phyloP scores from a whole-genome alignment of 768 basidiomycete species.

The Amanita thiersii region DNA sequence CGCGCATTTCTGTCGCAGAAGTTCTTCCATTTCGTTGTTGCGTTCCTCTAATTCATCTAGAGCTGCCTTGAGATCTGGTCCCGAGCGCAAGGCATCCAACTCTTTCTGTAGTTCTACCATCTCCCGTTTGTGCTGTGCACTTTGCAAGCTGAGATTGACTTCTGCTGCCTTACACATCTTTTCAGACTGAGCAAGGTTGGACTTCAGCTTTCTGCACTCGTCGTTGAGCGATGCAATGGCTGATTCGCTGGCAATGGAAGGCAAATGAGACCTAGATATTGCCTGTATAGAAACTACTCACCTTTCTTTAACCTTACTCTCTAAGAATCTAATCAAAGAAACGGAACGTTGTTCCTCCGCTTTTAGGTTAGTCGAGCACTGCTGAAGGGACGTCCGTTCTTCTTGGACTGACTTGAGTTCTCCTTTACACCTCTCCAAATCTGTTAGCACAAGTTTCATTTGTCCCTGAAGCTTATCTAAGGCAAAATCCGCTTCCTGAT shows the following conservation, averaged over 20 bases:
- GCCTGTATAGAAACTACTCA: slow-evolving; percentile 13
- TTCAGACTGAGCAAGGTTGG: slow-evolving; percentile 43
- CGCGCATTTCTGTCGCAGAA: slow-evolving; percentile 56
- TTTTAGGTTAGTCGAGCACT: slow-evolving; percentile 47
- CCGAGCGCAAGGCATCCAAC: slow-evolving; percentile 40
- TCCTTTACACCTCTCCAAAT: slow-evolving; percentile 30
- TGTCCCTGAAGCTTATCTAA: slow-evolving; percentile 27
- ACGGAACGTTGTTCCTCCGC: slow-evolving; percentile 59
- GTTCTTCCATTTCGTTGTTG: slow-evolving; percentile 69
- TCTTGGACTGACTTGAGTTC: slow-evolving; percentile 31
- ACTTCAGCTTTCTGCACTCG: slow-evolving; percentile 31
- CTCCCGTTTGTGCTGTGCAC: slow-evolving; percentile 60
- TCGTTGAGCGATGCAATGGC: slow-evolving; percentile 28
- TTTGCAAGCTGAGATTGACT: slow-evolving; percentile 56
- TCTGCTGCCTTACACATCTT: slow-evolving; percentile 55
- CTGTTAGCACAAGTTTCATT: slow-evolving; percentile 25
- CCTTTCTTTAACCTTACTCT: slow-evolving; percentile 60
- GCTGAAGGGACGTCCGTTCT: slow-evolving; percentile 46
- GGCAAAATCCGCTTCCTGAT: slow-evolving; percentile 22
- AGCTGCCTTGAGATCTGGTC: slow-evolving; percentile 46
- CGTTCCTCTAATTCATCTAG: slow-evolving; percentile 59
- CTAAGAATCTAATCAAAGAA: slow-evolving; percentile 54
- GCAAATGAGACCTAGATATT: slow-evolving; percentile 7
- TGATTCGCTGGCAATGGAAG: slow-evolving; percentile 36
- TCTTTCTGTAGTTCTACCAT: slow-evolving; percentile 51